Conservation (phyloP, 2,329 filamentous ascomycete species). For the Aspergillus phoenicis region DNA sequence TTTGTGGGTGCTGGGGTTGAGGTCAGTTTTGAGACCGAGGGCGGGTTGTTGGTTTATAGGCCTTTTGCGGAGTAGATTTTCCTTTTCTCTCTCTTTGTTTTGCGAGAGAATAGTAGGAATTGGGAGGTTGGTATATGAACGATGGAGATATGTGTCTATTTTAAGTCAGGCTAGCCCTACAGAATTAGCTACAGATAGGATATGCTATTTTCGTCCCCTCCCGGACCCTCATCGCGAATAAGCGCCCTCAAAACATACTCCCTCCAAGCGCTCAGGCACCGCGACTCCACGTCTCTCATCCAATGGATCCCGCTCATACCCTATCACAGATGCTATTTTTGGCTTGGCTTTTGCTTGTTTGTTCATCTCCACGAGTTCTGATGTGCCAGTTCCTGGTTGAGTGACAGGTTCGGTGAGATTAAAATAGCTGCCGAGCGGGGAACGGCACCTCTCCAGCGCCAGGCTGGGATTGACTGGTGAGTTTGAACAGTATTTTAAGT, state of each 20-base stretch:
- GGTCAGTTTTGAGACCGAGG: constrained; percentile 48
- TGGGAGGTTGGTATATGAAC: too few species aligned
- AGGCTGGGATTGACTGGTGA: neutral
- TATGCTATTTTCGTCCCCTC: constrained; percentile 4
- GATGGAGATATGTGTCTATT: too few species aligned
- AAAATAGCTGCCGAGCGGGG: constrained; percentile 2
- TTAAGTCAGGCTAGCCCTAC: neutral
- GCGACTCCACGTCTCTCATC: neutral
- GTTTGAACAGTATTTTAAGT: neutral
- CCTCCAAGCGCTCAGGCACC: constrained; percentile 5
- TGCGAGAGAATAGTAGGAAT: too few species aligned
- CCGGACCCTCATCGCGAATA: neutral
- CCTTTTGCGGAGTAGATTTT: constrained; percentile 43
- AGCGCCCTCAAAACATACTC: neutral
- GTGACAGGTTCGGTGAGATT: constrained; percentile 1
- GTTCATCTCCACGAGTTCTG: neutral
- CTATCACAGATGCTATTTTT: neutral
- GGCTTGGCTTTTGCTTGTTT: neutral
- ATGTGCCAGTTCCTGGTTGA: neutral
- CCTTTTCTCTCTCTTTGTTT: neutral
- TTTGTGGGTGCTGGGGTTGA: constrained; percentile 65
- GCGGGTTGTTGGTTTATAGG: constrained; percentile 52
- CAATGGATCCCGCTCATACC: neutral
- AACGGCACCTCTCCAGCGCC: neutral
- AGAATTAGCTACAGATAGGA: neutral